These are phyloP conservation scores for Rugosomyces carneus DNA, from an alignment of 1,284 basidiomycete genomes.

Conservation along the genomic window DNA sequence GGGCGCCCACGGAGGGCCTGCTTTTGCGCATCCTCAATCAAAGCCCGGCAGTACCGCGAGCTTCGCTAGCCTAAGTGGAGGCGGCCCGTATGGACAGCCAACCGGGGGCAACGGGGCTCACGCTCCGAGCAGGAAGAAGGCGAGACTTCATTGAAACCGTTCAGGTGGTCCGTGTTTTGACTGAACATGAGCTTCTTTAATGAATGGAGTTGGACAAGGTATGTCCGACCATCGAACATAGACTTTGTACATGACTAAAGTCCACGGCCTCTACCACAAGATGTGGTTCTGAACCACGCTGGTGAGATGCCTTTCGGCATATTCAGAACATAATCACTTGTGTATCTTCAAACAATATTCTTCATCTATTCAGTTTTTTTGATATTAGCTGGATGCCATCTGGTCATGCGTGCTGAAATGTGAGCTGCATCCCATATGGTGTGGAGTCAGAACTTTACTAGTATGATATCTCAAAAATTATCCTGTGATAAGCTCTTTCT, in stretches of 20 bases:
- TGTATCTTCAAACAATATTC: neutral
- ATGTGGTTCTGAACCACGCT: neutral
- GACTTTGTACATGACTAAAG: neutral
- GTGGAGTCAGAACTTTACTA: neutral
- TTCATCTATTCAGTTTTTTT: neutral
- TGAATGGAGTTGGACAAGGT: constrained; percentile 10
- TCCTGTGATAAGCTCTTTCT: neutral
- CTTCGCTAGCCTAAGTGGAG: constrained; percentile 27
- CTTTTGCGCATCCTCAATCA: constrained; percentile 14
- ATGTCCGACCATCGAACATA: neutral
- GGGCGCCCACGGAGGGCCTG: constrained; percentile 6
- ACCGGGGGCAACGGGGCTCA: constrained; percentile 20
- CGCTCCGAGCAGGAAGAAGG: constrained; percentile 21
- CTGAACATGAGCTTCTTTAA: constrained; percentile 3
- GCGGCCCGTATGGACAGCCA: constrained; percentile 21
- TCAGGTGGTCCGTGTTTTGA: constrained; percentile 8
- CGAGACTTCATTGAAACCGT: constrained; percentile 18
- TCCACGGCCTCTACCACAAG: neutral
- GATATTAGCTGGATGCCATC: neutral
- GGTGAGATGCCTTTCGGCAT: neutral
- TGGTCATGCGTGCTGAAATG: neutral
- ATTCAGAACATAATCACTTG: neutral
- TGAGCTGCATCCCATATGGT: neutral
- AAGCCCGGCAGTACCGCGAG: constrained; percentile 26
- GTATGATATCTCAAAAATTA: neutral